phyloP scores from a whole-genome alignment of 768 basidiomycete species.

The Lentinula aciculospora region DNA sequence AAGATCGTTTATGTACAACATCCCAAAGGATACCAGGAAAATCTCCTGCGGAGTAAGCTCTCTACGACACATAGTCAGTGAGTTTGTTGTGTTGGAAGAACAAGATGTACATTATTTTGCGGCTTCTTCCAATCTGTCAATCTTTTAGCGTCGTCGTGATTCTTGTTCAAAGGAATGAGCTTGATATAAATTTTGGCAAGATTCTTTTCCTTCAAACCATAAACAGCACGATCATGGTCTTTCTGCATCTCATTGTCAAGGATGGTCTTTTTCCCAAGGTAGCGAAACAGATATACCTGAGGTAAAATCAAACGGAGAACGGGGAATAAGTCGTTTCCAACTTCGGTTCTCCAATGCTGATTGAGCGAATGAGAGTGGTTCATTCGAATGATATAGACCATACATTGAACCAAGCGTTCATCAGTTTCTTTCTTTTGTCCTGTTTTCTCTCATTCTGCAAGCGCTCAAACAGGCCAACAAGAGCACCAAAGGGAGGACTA shows the following conservation, averaged over 20 bases:
- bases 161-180: constrained; percentile 75
- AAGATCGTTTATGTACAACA: constrained; percentile 80
- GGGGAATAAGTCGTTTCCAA: constrained; percentile 87
- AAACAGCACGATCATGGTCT: constrained; percentile 88
- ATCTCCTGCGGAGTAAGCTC: constrained; percentile 60
- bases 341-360: constrained; percentile 81
- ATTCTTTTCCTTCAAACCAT: constrained; percentile 93
- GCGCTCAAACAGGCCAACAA: constrained; percentile 70
- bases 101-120: constrained; percentile 49
- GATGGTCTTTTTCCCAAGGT: too few relatives aligned
- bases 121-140: constrained; percentile 90
- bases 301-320: constrained; percentile 86
- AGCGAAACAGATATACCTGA: constrained; percentile 46
- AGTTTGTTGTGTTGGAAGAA: too few relatives aligned
- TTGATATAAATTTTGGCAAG: constrained; percentile 91
- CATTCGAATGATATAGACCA: constrained; percentile 19
- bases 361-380: neutral
- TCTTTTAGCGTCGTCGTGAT: constrained; percentile 76
- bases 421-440: constrained; percentile 62
- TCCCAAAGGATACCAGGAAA: constrained; percentile 86
- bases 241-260: constrained; percentile 47
- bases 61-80: constrained; percentile 29
- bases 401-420: constrained; percentile 82
- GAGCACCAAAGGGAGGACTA: constrained; percentile 57
- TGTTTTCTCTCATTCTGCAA: constrained; percentile 69